Conservation (phyloP, 1,284 basidiomycete genomes). For the Moesziomyces parantarcticus region DNA sequence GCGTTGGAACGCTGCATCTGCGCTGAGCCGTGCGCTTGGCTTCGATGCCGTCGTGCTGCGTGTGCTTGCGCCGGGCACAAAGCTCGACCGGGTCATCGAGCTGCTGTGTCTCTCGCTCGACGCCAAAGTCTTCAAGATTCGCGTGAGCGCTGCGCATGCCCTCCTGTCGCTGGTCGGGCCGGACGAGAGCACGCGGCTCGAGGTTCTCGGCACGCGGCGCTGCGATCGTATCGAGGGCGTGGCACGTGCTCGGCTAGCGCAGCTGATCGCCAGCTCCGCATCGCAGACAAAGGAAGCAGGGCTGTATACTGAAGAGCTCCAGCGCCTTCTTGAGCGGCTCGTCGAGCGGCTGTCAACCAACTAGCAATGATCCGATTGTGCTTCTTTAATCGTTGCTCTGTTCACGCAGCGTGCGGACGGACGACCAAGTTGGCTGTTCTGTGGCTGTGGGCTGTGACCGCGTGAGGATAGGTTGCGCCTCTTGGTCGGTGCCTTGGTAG, state of each 20-base stretch:
- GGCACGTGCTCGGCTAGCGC: conserved; percentile 14
- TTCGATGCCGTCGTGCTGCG: conserved; percentile 9
- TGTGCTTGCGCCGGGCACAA: background rate
- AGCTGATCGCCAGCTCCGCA: conserved; percentile 3
- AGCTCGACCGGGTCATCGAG: conserved; percentile 15
- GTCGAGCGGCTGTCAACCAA: background rate
- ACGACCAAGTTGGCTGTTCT: conserved; percentile 18
- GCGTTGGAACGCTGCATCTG: conserved; percentile 41
- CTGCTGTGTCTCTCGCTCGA: conserved; percentile 16
- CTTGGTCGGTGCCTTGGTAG: conserved; percentile 12
- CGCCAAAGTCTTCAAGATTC: conserved; percentile 37
- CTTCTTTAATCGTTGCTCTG: background rate
- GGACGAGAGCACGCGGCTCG: background rate
- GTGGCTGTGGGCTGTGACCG: conserved; percentile 7
- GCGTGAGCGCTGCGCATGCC: conserved; percentile 23
- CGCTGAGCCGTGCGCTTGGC: conserved; percentile 28
- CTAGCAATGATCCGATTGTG: background rate
- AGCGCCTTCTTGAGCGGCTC: conserved; percentile 6
- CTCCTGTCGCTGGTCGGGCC: conserved; percentile 13
- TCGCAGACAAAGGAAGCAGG: conserved; percentile 18
- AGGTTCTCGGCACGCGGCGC: conserved; percentile 16
- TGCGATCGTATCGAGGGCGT: conserved; percentile 1
- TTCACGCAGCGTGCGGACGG: conserved; percentile 23
- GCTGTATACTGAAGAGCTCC: conserved; percentile 29
- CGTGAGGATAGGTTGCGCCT: conserved; percentile 24